Base-by-base conservation (phyloP, 129 eudicot species). In the Daucus carota region DNA sequence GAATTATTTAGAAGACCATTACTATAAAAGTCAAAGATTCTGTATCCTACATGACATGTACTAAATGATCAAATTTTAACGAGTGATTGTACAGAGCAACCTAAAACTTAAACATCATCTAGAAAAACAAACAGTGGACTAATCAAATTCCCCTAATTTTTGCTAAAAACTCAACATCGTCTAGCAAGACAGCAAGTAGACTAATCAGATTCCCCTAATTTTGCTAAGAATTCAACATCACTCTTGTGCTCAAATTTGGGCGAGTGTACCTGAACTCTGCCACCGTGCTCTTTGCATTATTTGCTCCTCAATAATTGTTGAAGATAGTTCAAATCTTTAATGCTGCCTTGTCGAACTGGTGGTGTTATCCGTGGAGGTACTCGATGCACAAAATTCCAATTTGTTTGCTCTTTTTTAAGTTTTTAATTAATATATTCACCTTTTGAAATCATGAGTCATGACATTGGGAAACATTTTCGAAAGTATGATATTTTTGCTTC, bases 1-100 rank as follows among this genome's bases (percentile, higher is more conserved):
- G 28, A 50, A 54, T 54, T 54, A 54, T 54, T 68, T 7, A n/a
- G 2, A 68, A 20, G 16, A 17, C 73, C 42, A 16, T 17, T 26
- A 68, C 42, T 20, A 68, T 36, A 40, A 34, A 66, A 8, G 44
- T 68, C 73, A 68, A 68, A 68, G 73, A 33, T 33, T 68, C 44
- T 66, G 11, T 5, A 31, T 66, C 71, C 40, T 31, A 66, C 72
- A 33, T 66, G 72, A 66, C 72, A 66, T 31, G 72, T 29, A 32
- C 41, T 66, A 66, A 43, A 66, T 66, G 70, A 20, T 50, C 46
- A 22, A 67, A 33, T 34, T 9, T 68, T 28, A 34, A 32, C 2
- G 45, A 33, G 45, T 67, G 71, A 54, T 54, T 22, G 62, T 22
- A 8, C 0, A 54, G 62, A 9, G 29, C 62, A 54, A 54, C 4